phyloP scores from a whole-genome alignment of 2,329 filamentous ascomycete genomes.

The Dothideomycetidae sp. region DNA sequence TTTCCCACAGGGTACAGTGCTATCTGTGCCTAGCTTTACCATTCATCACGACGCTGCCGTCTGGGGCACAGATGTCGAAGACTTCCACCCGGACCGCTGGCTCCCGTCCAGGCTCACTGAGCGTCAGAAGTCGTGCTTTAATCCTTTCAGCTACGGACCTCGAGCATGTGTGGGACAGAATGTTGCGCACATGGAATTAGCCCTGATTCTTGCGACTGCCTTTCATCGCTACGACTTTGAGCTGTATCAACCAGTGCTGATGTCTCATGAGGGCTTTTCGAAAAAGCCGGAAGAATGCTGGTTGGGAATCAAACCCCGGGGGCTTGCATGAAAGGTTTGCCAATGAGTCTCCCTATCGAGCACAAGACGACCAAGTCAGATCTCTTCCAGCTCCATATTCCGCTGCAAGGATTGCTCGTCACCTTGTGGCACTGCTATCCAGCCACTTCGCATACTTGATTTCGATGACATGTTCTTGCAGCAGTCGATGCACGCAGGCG shows the following conservation, averaged over 20 bases:
- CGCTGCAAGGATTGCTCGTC: neutral
- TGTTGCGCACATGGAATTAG: constrained; percentile 29
- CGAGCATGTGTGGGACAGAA: constrained; percentile 31
- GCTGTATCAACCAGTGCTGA: constrained; percentile 21
- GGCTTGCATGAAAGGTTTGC: constrained; percentile 1
- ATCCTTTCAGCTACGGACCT: constrained; percentile 30
- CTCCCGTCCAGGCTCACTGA: constrained; percentile 27
- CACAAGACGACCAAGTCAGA: too few species aligned
- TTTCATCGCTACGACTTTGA: constrained; percentile 24
- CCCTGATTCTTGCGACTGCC: constrained; percentile 25
- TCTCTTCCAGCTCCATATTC: neutral
- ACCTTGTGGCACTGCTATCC: neutral
- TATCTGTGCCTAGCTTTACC: constrained; percentile 28
- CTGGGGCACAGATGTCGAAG: constrained; percentile 28
- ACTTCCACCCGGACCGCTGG: constrained; percentile 27
- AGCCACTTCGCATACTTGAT: neutral
- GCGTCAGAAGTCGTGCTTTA: constrained; percentile 26
- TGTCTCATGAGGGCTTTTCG: constrained; percentile 24
- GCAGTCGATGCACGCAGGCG: constrained; percentile 18
- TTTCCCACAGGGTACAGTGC: constrained; percentile 21
- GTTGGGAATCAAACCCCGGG: constrained; percentile 17
- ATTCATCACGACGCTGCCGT: constrained; percentile 28
- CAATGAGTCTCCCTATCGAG: too few species aligned
- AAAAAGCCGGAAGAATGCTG: constrained; percentile 20
- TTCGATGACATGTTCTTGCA: constrained; percentile 6